Evolutionary conservation across 108 stramenopile species (phyloP), one percentile per base, ranked within the genome.

Genomic region (Schizochytrium sp.): DNA sequence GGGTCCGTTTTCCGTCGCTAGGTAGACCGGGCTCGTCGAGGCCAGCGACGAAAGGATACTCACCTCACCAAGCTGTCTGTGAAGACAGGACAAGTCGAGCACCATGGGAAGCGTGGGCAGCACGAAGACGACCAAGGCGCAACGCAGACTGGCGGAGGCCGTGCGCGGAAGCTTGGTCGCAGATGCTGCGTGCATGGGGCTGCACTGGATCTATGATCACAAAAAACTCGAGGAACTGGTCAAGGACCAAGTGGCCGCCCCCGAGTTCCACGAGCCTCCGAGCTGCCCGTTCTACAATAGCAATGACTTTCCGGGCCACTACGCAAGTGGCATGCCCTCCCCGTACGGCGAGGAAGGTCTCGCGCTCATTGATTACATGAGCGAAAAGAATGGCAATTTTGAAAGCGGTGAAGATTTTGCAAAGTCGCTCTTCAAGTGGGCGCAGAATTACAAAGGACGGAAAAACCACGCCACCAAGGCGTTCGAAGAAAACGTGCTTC

Each of bases 251-350:
- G 45, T 21, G 76, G 76, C 19, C 19, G 25, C n/a, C 19, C 76
- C 76, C n/a, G 76, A 83, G 23, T 83, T 83, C n/a, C 76, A 83
- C 51, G 76, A 83, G 51, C 76, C 76, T 12, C 76, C 76, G n/a
- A 53, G 48, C 25, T 83, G 76, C 76, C 76, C 76, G 45, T 83
- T 83, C 48, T 83, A 83, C 51, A 53, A 47, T 16, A 34, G 19
- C 10, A 53, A 47, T 8, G 48, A 83, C 8, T 53, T 53, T 45
- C 76, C 76, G n/a, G 76, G 76, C 45, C 76, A 83, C 51, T 83
- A 83, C 76, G 51, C 6, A 25, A 12, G 12, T 16, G 76, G 76
- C 6, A 53, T 53, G 48, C 51, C 76, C 48, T 53, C 48, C 51
- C 76, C 76, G 0, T 83, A 83, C 28, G 76, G 43, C 28, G 76